These are phyloP conservation scores for Gossypium trilobum DNA, from an alignment of 441 rosid genomes.

Conservation along the genomic window DNA sequence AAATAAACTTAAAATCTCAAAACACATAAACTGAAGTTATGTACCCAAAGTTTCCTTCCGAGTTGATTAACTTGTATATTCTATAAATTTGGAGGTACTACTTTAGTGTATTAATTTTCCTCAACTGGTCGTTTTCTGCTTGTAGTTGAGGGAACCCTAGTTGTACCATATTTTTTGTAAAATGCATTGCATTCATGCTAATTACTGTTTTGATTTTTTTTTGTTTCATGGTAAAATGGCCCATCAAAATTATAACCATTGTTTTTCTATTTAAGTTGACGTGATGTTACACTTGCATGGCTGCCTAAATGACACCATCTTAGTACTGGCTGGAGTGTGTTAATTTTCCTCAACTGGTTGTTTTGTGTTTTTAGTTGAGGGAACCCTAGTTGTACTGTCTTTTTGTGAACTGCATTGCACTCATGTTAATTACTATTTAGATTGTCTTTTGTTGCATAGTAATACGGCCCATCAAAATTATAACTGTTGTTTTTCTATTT, in stretches of 20 bases:
- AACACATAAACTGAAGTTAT: background rate
- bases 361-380: background rate
- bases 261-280: background rate
- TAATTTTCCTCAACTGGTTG: conserved; percentile 6
- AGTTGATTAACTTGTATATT: background rate
- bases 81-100: background rate
- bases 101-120: background rate
- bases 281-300: conserved; percentile 34
- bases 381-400: background rate
- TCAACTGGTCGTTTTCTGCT: background rate
- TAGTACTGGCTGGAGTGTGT: conserved; percentile 78
- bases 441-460: background rate
- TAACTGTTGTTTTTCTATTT: background rate
- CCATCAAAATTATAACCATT: background rate
- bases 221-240: background rate
- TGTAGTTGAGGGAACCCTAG: background rate
- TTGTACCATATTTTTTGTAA: background rate
- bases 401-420: background rate
- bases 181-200: background rate
- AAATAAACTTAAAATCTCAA: background rate
- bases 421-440: background rate
- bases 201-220: background rate
- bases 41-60: background rate
- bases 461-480: background rate
- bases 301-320: conserved; percentile 76